These are phyloP conservation scores for Claviceps spartinae DNA, from an alignment of 2,329 filamentous ascomycete genomes.

Conservation along the genomic window DNA sequence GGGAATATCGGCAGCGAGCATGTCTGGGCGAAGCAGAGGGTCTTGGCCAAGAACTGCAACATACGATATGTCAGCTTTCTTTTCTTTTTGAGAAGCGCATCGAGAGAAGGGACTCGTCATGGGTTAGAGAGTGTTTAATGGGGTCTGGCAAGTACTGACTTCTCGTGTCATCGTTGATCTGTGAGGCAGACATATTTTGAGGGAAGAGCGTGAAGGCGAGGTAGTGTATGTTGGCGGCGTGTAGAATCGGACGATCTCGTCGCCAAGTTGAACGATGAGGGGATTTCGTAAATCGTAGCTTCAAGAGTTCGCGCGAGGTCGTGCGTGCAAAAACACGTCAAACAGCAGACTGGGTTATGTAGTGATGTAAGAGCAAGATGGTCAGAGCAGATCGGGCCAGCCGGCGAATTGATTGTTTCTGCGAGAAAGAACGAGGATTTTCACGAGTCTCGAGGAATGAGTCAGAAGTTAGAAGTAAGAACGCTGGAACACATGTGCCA, in stretches of 20 bases:
- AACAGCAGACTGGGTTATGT: background rate
- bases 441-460: background rate
- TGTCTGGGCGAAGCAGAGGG: constrained; percentile 76
- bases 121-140: background rate
- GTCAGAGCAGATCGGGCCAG: background rate
- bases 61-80: constrained; percentile 9
- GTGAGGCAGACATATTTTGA: constrained; percentile 30
- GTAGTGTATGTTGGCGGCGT: background rate
- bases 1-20: constrained; percentile 78
- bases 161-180: constrained; percentile 32
- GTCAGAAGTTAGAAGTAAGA: background rate
- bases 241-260: background rate
- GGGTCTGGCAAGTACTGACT: constrained; percentile 16
- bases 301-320: background rate
- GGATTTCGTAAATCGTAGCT: background rate
- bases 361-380: too few relatives aligned
- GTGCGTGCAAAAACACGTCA: background rate
- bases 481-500: background rate
- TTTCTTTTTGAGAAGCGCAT: background rate
- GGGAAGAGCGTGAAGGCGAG: background rate
- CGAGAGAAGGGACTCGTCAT: background rate
- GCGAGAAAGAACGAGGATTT: background rate
- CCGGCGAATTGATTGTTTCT: background rate
- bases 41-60: constrained; percentile 80
- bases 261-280: background rate